A percentile compares a stretch with the other conserved stretches of the same genome.
phyloP scores from a whole-genome alignment of 441 rosid species.

The Erodium moschatum region DNA sequence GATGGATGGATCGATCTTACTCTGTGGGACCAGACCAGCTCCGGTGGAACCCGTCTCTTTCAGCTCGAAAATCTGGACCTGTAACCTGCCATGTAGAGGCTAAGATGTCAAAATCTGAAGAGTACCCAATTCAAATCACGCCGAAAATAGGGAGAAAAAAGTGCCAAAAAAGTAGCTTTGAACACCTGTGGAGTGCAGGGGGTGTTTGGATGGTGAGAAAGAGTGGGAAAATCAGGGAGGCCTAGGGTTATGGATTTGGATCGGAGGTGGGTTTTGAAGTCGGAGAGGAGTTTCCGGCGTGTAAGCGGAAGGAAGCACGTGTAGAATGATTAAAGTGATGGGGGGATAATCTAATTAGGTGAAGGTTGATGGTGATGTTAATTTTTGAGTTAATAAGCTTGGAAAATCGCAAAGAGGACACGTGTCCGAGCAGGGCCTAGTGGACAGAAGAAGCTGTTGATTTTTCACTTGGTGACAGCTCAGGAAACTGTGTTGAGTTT shows the following conservation, averaged over 20 bases:
- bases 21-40: too few relatives aligned
- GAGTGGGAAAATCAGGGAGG: too few relatives aligned
- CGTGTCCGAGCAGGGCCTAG: neutral
- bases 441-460: neutral
- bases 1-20: too few relatives aligned
- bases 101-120: too few relatives aligned
- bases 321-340: conserved; percentile 4
- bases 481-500: neutral
- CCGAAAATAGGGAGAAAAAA: too few relatives aligned
- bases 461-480: neutral
- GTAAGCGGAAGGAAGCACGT: neutral
- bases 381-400: neutral
- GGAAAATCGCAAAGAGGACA: neutral
- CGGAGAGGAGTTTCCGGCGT: conserved; percentile 5
- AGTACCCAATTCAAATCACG: neutral
- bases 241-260: neutral
- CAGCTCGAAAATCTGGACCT: too few relatives aligned
- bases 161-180: too few relatives aligned
- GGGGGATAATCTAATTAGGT: neutral
- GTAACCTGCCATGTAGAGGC: too few relatives aligned
- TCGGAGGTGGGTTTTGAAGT: neutral
- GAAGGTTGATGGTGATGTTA: neutral
- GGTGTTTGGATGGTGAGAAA: too few relatives aligned
- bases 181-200: too few relatives aligned
- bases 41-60: too few relatives aligned